A percentile compares a stretch with the other conserved stretches of the same genome.
Conservation (phyloP, 768 basidiomycete genomes). For the Cyclocybe aegerita region DNA sequence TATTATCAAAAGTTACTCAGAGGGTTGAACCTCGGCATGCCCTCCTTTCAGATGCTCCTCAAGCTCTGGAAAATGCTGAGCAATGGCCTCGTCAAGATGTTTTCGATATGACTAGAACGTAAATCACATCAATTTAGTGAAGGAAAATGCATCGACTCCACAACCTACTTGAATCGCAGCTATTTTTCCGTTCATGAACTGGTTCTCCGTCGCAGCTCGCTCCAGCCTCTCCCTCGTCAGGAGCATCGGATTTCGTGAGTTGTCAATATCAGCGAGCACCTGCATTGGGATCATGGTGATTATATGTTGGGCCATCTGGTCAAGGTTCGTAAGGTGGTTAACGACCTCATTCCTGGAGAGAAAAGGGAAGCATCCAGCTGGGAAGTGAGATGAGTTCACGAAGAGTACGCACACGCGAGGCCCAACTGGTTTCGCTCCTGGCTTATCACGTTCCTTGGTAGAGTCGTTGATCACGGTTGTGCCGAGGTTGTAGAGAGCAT, state of each 20-base stretch:
- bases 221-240: slow-evolving; percentile 79
- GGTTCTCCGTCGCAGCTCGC: slow-evolving; percentile 84
- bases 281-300: slow-evolving; percentile 73
- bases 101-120: slow-evolving; percentile 63
- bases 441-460: slow-evolving; percentile 75
- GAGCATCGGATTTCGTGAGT: slow-evolving; percentile 77
- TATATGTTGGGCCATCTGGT: slow-evolving; percentile 64
- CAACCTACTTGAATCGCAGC: slow-evolving; percentile 65
- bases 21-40: neutral
- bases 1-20: slow-evolving; percentile 1
- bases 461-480: slow-evolving; percentile 84
- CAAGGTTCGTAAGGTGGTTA: slow-evolving; percentile 61
- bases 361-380: slow-evolving; percentile 2
- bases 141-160: neutral
- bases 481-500: slow-evolving; percentile 77
- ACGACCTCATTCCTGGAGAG: slow-evolving; percentile 70
- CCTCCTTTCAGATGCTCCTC: slow-evolving; percentile 29
- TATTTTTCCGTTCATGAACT: slow-evolving; percentile 90
- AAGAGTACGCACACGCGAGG: slow-evolving; percentile 56
- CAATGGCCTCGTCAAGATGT: slow-evolving; percentile 67
- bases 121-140: slow-evolving; percentile 6
- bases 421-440: slow-evolving; percentile 77
- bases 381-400: neutral
- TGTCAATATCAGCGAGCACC: slow-evolving; percentile 77
- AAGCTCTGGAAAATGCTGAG: slow-evolving; percentile 72